Evolutionary conservation across 345 rosid species (phyloP), one percentile per base, ranked within the genome.

Genomic region (Ailanthus altissimus): DNA sequence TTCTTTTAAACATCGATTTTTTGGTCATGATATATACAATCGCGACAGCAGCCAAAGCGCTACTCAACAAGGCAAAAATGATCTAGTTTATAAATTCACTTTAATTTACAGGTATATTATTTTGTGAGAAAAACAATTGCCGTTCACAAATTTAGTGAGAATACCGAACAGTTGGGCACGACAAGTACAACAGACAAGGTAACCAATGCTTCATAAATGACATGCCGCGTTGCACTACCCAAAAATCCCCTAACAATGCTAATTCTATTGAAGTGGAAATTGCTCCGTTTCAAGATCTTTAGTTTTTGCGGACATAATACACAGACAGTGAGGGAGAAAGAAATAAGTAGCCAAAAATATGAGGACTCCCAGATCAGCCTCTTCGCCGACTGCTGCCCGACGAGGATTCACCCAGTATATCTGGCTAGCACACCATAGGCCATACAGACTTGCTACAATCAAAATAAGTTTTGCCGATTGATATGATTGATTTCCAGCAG

Each of bases 281-380:
- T 65, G 84, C 51, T 77, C 82, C 7, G 38, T 16, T 13, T 75
- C 75, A 2, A 60, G 70, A 54, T 79, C 85, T 76, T 73, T 81
- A 3, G 84, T 25, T 76, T 85, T 85, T 80, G 81, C 75, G 76
- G 94, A 86, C 78, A 87, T 62, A 21, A 86, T 77, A 68, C 92
- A 90, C 25, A 88, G 73, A 58, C 64, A 76, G 32, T 85, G 89
- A 15, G 94, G 94, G 6, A 90, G 85, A 74, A 89, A 82, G 82
- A 90, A 87, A 77, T 82, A 87, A 0, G 75, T 77, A 21, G 85
- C 83, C 58, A 89, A 43, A 77, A 88, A 89, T 62, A 89, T 66
- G 28, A 88, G 78, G 66, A 91, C 86, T 62, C 94, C 91, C 43
- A 89, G 92, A 84, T 91, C 92, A 68, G 94, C 92, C 85, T 89